Evolutionary conservation across 345 rosid genomes (phyloP).

Genomic region (Eucalyptus melliodora): DNA sequence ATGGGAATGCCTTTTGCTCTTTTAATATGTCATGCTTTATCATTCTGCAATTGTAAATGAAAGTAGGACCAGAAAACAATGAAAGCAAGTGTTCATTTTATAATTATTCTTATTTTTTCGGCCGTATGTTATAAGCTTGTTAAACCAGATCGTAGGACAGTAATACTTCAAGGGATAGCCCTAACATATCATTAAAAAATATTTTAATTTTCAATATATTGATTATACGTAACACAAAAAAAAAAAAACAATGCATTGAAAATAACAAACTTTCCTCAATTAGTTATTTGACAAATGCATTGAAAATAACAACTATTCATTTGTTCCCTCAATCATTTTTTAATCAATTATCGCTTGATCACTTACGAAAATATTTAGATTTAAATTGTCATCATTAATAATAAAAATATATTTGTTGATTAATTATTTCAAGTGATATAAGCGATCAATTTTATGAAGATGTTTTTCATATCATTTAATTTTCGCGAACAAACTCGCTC

Average conservation of each 20-base stretch:
- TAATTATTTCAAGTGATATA: too few species aligned
- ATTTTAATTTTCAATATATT: background rate
- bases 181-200: background rate
- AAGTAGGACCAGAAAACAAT: background rate
- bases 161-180: background rate
- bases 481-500: fast-evolving
- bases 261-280: background rate
- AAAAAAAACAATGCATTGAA: background rate
- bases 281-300: background rate
- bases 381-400: too few species aligned
- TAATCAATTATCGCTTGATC: too few species aligned
- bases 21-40: background rate
- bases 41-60: background rate
- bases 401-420: too few species aligned
- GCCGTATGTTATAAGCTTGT: background rate
- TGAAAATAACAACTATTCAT: too few species aligned
- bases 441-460: too few species aligned
- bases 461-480: too few species aligned
- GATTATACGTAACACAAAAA: background rate
- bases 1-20: background rate
- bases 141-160: background rate
- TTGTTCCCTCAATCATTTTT: too few species aligned
- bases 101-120: background rate
- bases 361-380: too few species aligned
- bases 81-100: background rate